Evolutionary conservation across 176 grass and related monocot genomes (phyloP), one percentile per base, ranked within the genome.

Genomic region (Miscanthus lutarioriparius): DNA sequence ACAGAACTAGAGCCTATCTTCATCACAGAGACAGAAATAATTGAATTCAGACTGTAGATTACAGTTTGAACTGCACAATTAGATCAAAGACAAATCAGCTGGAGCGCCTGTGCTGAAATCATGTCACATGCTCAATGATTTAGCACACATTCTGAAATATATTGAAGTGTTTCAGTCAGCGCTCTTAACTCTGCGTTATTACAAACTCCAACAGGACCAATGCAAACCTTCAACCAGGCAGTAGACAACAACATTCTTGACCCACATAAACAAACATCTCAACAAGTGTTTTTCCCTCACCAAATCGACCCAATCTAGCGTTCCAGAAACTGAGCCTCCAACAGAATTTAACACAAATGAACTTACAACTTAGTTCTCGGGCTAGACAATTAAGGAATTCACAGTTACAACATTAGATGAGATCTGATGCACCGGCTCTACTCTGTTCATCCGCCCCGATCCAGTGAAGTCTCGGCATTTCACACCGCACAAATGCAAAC

Each of bases 131-230:
- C 30, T 22, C 5, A 70, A 61, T 59, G 48, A 30, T 15, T 30
- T 74, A 65, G 5, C 22, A 54, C 27, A 22, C 9, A 7, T 35
- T 54, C 51, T 53, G 27, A 36, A 33, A 75, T 53, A 75, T 13
- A 35, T 10, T 22, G 43, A 30, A 53, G 44, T 53, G 7, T 51
- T 67, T 84, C 43, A 53, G 7, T 67, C 15, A 16, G 54, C 44
- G 27, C 10, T 53, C 39, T 16, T 13, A 48, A 75, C 20, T 15
- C 15, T 22, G 48, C 47, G 40, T 20, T 36, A 33, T 19, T 64
- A n/a, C 81, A 82, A 71, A 58, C 67, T 23, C 70, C 64, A 83
- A 63, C 38, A 82, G 26, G 27, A n/a, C 19, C 20, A 28, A 23
- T 75, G 36, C 63, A 76, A 68, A 33, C 64, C 63, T 37, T 58